Base-by-base conservation (phyloP, 139 green algal species). In the Picochlorum sp. region DNA sequence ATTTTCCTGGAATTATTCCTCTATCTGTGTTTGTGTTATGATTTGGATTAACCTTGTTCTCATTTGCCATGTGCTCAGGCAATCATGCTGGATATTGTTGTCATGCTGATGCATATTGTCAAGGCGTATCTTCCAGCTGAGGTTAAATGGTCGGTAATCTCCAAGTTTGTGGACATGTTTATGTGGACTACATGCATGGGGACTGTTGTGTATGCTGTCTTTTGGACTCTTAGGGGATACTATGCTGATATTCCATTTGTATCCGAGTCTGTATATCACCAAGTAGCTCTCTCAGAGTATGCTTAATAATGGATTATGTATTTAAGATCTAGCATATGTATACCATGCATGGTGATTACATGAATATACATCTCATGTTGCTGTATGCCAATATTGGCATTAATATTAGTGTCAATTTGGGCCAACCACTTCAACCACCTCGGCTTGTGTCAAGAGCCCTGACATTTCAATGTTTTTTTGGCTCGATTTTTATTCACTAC, bases 71-170 rank as follows among this genome's bases (percentile, higher is more conserved):
- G n/a, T n/a, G n/a, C n/a, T n/a, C n/a, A n/a, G n/a, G 69, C 75
- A 28, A 77, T 86, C 39, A 85, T 85, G 77, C 57, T 89, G 24
- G 81, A 89, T 57, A 87, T 89, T 53, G 51, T 81, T 26, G 68
- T 75, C 32, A 89, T 89, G 81, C 52, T 87, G 20, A 79, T 85
- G 60, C 78, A 64, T 36, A 81, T 89, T 51, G 35, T 87, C 30
- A 64, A 67, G 25, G 39, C 59, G 18, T 88, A 87, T 62, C 63
- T 86, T 33, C 81, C 81, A 14, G 61, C 76, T 3, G 79, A 87
- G 57, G 7, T 86, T 26, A 68, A 72, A 35, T 86, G 79, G 79
- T 71, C 54, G 50, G 18, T 65, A 10, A 5, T 85, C 6, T 31
- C 74, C 35, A n/a, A 67, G 14, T 45, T 68, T 8, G 82, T 81